Base-by-base conservation (phyloP, 1,139 yeast species). In the Ogataea hybrid region DNA sequence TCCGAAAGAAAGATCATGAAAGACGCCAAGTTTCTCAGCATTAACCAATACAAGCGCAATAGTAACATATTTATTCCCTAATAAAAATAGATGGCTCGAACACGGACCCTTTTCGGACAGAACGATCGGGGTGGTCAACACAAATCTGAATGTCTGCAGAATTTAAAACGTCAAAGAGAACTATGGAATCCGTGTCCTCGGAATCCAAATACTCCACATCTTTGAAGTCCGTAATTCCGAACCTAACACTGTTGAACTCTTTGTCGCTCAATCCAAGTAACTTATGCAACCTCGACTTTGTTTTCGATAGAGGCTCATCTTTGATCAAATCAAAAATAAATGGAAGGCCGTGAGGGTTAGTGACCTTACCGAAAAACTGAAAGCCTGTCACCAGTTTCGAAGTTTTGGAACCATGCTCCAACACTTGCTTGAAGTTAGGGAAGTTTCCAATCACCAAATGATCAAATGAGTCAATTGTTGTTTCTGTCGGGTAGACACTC, bases 41-140 rank as follows among this genome's bases (percentile, higher is more conserved):
- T 28, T 16, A 27, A 35, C 37, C 28, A 25, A 25, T 17, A 34
- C 37, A 34, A 31, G 31, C 39, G 27, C 34, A 27, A n/a, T 27
- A 32, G 30, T 12, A 27, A 18, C 39, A 33, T 29, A 17, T 25
- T 48, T 40, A 64, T 40, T 58, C 63, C 47, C 69, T 71, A 44
- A 71, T 71, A 42, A 79, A 78, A 44, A 82, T 81, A 10, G 87
- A 84, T 51, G 81, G 79, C 52, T 80, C 86, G 48, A 68, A 68
- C 20, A 65, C 69, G 37, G 68, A 63, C 29, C 65, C 67, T 40
- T 75, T 71, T 49, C 73, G 70, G 6, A 75, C 70, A 28, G 73
- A 63, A 56, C 94, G 76, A 62, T 88, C 96, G 7, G 92, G 87
- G 59, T 87, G 96, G 58, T 92, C 96, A 59, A 92, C 70, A 17